phyloP scores from a whole-genome alignment of 495 filamentous ascomycete genomes.

The Podospora anserina region DNA sequence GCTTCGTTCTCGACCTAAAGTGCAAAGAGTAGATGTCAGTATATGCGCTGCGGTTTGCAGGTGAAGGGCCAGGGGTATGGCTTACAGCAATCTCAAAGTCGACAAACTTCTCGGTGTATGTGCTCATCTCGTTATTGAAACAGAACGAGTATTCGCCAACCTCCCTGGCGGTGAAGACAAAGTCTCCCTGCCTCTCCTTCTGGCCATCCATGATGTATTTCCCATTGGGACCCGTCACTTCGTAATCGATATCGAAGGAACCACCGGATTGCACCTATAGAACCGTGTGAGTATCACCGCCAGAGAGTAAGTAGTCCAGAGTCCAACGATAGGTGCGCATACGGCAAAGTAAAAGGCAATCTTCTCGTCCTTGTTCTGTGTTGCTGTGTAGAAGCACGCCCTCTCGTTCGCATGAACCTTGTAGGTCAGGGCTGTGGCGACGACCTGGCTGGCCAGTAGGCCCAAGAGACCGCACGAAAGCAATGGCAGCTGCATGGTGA shows the following conservation, averaged over 20 bases:
- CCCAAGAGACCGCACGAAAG: slow-evolving; percentile 60
- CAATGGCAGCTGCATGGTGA: slow-evolving; percentile 50
- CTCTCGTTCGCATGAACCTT: slow-evolving; percentile 86
- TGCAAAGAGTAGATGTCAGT: background rate
- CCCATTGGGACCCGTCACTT: slow-evolving; percentile 76
- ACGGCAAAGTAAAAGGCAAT: slow-evolving; percentile 99
- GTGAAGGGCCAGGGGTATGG: slow-evolving; percentile 17
- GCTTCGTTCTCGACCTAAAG: slow-evolving; percentile 88
- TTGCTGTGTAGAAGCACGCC: slow-evolving; percentile 86
- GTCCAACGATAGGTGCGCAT: slow-evolving; percentile 34
- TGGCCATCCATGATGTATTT: slow-evolving; percentile 81
- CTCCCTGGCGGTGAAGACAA: slow-evolving; percentile 93
- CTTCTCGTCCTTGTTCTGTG: slow-evolving; percentile 74
- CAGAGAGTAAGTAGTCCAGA: too few relatives aligned
- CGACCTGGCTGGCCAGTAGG: slow-evolving; percentile 54
- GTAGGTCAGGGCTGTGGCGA: slow-evolving; percentile 92
- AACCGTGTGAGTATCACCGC: background rate
- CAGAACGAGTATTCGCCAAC: slow-evolving; percentile 95
- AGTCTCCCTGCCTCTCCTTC: slow-evolving; percentile 96
- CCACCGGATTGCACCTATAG: slow-evolving; percentile 89
- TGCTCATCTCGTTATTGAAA: slow-evolving; percentile 98
- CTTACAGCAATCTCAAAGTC: slow-evolving; percentile 97
- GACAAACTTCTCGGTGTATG: slow-evolving; percentile 95
- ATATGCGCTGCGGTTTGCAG: background rate
- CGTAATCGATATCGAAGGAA: slow-evolving; percentile 93